phyloP scores from a whole-genome alignment of 1,284 basidiomycete species.

The Leccinum fuscescens region DNA sequence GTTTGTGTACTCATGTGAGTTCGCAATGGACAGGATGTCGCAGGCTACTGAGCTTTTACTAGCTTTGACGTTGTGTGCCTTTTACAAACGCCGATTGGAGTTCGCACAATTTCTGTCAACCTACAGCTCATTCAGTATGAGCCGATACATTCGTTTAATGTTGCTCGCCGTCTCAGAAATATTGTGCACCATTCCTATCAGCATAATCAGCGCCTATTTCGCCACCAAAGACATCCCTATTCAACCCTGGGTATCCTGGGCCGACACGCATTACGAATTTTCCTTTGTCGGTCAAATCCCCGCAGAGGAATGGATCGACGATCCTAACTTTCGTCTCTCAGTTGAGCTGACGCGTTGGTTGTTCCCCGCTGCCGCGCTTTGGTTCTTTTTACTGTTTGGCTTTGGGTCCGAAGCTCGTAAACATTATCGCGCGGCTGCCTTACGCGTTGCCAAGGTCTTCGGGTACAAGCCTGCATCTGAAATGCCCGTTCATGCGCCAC shows the following conservation, averaged over 20 bases:
- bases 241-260: slow-evolving; percentile 44
- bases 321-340: slow-evolving; percentile 20
- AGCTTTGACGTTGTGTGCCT: slow-evolving; percentile 33
- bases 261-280: slow-evolving; percentile 39
- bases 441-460: slow-evolving; percentile 12
- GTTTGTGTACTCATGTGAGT: slow-evolving; percentile 28
- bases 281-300: slow-evolving; percentile 36
- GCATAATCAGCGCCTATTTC: slow-evolving; percentile 36
- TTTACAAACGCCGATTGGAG: slow-evolving; percentile 30
- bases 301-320: slow-evolving; percentile 21
- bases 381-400: slow-evolving; percentile 46
- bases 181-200: slow-evolving; percentile 36
- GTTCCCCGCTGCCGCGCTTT: slow-evolving; percentile 35
- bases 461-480: slow-evolving; percentile 15
- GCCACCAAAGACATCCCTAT: slow-evolving; percentile 29
- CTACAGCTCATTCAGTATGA: slow-evolving; percentile 39
- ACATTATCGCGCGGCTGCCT: slow-evolving; percentile 27
- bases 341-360: slow-evolving; percentile 38
- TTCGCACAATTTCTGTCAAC: slow-evolving; percentile 26
- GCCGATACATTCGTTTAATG: slow-evolving; percentile 55
- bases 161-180: slow-evolving; percentile 46
- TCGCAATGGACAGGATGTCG: background rate
- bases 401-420: slow-evolving; percentile 41
- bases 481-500: background rate
- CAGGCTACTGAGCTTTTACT: slow-evolving; percentile 5